Evolutionary conservation across 345 rosid genomes (phyloP).

Genomic region (Nasturtium officinale): DNA sequence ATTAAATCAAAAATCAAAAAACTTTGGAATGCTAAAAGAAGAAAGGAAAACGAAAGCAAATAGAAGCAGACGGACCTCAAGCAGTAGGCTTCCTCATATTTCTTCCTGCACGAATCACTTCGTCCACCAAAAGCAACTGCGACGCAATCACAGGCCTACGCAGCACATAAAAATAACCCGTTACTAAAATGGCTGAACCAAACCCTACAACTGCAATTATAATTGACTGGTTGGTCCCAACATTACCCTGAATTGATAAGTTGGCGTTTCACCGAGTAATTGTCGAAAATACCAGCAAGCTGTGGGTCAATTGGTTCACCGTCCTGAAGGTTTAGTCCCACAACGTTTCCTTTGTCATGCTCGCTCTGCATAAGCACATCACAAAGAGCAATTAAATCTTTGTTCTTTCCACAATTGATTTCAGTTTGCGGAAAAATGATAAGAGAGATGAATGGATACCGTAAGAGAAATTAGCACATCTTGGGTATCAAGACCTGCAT

Average conservation of each 20-base stretch:
- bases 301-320: conserved; percentile 95
- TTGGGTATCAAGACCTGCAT: conserved; percentile 96
- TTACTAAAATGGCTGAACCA: conserved; percentile 2
- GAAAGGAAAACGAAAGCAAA: conserved; percentile 1
- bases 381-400: background rate
- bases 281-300: conserved; percentile 92
- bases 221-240: conserved; percentile 8
- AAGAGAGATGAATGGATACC: conserved; percentile 44
- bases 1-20: background rate
- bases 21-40: background rate
- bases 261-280: conserved; percentile 96
- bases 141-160: conserved; percentile 98
- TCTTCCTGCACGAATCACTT: conserved; percentile 98
- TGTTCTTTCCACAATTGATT: background rate
- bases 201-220: background rate
- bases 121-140: conserved; percentile 94
- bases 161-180: conserved; percentile 21
- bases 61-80: conserved; percentile 8
- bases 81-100: conserved; percentile 95
- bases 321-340: conserved; percentile 77
- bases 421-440: background rate
- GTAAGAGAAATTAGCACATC: conserved; percentile 87
- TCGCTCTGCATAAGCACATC: conserved; percentile 64
- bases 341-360: conserved; percentile 86
- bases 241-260: conserved; percentile 87